Percentiles rank a stretch among this genome's conserved stretches.
Conservation (phyloP, 1,139 yeast species). For the Oligophagozyma castellii region DNA sequence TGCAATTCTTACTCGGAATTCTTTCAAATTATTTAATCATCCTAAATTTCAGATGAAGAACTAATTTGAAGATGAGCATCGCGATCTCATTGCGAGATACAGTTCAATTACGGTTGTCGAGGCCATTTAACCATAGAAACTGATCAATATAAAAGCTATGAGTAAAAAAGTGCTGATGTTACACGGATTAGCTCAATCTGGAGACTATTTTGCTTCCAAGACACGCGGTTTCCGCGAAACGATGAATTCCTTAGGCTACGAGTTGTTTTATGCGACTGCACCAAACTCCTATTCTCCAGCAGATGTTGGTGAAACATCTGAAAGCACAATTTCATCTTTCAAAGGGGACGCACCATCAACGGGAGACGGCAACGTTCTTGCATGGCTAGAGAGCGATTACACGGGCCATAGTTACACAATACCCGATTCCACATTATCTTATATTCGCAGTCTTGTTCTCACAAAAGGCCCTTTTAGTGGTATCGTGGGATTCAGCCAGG, state of each 20-base stretch:
- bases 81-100: no score
- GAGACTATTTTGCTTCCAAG: conserved; percentile 57
- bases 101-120: no score
- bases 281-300: conserved; percentile 30
- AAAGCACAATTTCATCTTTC: conserved; percentile 6
- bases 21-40: no score
- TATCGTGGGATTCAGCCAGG: conserved; percentile 82
- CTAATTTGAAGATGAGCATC: no score
- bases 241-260: conserved; percentile 47
- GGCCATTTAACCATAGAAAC: no score
- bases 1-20: no score
- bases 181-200: conserved; percentile 55
- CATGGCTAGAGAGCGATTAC: conserved; percentile 22
- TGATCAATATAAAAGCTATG: conserved; percentile 6
- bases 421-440: conserved; percentile 15
- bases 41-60: no score
- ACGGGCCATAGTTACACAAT: conserved; percentile 13
- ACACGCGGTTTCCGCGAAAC: conserved; percentile 60
- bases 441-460: conserved; percentile 15
- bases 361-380: conserved; percentile 13
- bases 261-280: conserved; percentile 58
- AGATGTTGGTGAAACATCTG: conserved; percentile 14
- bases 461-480: conserved; percentile 78
- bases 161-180: conserved; percentile 32
- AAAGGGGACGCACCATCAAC: conserved; percentile 4